Conservation (phyloP, 148 eudicot species). For the Hydrangea macrophylla region DNA sequence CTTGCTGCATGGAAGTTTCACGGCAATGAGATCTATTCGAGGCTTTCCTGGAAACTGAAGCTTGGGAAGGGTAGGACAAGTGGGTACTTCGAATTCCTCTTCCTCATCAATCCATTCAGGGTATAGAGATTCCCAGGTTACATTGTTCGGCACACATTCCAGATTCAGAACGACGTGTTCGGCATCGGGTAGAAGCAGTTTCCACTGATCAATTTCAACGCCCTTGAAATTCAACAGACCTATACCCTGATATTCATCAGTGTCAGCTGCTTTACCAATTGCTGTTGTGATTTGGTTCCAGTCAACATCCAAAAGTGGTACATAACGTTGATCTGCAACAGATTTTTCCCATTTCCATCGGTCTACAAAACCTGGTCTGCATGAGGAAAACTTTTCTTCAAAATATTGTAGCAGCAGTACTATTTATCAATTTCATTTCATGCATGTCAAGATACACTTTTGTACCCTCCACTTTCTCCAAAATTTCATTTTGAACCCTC, state of each 20-base stretch:
- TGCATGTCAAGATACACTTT: too few relatives aligned
- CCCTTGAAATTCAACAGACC: conserved; percentile 75
- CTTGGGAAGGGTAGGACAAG: conserved; percentile 65
- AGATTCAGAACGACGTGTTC: conserved; percentile 65
- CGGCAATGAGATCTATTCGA: conserved; percentile 75
- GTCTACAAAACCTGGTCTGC: conserved; percentile 62
- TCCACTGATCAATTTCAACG: conserved; percentile 58
- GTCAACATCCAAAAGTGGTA: conserved; percentile 44
- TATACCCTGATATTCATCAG: conserved; percentile 58
- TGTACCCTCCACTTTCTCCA: too few relatives aligned
- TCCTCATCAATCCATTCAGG: conserved; percentile 99
- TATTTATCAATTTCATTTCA: too few relatives aligned
- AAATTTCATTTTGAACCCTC: too few relatives aligned
- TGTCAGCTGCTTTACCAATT: conserved; percentile 46
- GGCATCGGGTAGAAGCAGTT: conserved; percentile 56
- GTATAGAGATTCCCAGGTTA: conserved; percentile 83
- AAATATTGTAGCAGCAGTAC: conserved; percentile 6
- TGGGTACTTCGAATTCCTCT: conserved; percentile 75
- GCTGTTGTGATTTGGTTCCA: conserved; percentile 60
- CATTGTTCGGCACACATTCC: conserved; percentile 41
- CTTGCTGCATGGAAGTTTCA: conserved; percentile 87
- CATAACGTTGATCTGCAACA: conserved; percentile 49
- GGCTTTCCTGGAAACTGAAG: conserved; percentile 65
- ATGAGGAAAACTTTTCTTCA: conserved; percentile 5
- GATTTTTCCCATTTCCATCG: conserved; percentile 54